These are phyloP conservation scores for Geranomyces variabilis DNA, from an alignment of 192 early-diverging fungal genomes.

Conservation along the genomic window DNA sequence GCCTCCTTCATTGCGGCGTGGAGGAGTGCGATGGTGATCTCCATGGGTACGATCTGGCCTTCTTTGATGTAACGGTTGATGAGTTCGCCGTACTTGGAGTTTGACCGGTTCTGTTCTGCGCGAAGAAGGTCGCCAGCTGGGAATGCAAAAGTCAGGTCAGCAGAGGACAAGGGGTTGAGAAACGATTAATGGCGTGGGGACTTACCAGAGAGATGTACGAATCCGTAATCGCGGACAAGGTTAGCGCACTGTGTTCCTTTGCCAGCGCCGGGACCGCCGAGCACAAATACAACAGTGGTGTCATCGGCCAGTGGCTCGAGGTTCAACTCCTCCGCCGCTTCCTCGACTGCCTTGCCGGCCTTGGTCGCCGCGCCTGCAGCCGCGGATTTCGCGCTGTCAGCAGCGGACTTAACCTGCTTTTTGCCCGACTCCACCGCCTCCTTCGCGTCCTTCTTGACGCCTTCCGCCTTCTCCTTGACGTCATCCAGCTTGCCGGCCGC, in stretches of 20 bases:
- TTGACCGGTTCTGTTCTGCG: slow-evolving; percentile 80
- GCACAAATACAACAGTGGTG: slow-evolving; percentile 85
- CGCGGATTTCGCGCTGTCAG: neutral
- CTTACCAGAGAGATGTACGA: slow-evolving; percentile 90
- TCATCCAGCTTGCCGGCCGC: neutral
- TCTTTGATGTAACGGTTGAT: slow-evolving; percentile 92
- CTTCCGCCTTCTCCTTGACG: neutral
- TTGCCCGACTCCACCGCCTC: neutral
- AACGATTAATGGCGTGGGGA: neutral
- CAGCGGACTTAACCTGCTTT: neutral
- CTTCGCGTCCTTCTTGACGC: slow-evolving; percentile 11
- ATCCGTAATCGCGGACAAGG: slow-evolving; percentile 86
- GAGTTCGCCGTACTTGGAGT: slow-evolving; percentile 85
- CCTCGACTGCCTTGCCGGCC: neutral
- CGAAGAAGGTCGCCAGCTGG: slow-evolving; percentile 94
- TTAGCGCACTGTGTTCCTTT: slow-evolving; percentile 96
- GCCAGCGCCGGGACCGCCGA: slow-evolving; percentile 75
- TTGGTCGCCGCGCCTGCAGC: neutral
- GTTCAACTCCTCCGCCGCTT: slow-evolving; percentile 21
- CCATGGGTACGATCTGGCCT: slow-evolving; percentile 93
- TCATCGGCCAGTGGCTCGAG: slow-evolving; percentile 47
- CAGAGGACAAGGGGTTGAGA: neutral
- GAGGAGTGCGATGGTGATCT: slow-evolving; percentile 90
- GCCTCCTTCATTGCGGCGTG: slow-evolving; percentile 84
- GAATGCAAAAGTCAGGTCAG: neutral